Base-by-base conservation (phyloP, 805 yeast genomes). In the Sungouiozyma ichnusensis region DNA sequence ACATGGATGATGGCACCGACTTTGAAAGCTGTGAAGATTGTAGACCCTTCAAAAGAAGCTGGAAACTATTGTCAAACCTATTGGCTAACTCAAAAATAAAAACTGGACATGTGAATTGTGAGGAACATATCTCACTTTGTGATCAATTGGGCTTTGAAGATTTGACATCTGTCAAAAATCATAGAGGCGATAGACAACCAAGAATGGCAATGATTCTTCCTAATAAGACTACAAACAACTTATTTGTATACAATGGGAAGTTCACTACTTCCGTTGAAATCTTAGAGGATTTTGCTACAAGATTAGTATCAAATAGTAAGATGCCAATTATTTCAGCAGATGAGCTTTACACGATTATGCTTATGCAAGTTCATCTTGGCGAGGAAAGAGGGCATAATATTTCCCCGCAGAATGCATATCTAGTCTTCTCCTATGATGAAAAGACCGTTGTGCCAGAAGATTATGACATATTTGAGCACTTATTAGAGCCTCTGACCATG, bases 61-160 rank as follows among this genome's bases (percentile, higher is more conserved):
- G 90, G 92, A 72, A 71, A 39, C 60, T 69, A 27, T 56, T 79
- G 3, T 70, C 81, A 5, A 74, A 75, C 48, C 70, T 67, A 20
- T 55, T 81, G 5, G 46, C 54, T 8, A 49, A 63, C 4, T 46
- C 55, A 1, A 53, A 51, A 3, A 63, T 73, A 18, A 58, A 59
- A 13, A 60, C 75, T 0, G 81, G 74, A 3, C 85, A 77, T 55
- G 64, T 81, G 48, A 78, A 76, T 58, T 83, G 92, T 59, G 58
- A 62, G 32, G 53, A 71, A 9, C 71, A 76, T 50, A 58, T 66
- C 3, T 60, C 63, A 16, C 53, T 81, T 2, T 83, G 94, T 55
- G 50, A 60, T 20, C 64, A 71, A 34, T 54, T 83, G 36, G 79
- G 77, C 0, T 63, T 74, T 44, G 49, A 49, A 0, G 56, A 62